Conservation (phyloP, 129 eudicot genomes). For the Cynara cardunculus region DNA sequence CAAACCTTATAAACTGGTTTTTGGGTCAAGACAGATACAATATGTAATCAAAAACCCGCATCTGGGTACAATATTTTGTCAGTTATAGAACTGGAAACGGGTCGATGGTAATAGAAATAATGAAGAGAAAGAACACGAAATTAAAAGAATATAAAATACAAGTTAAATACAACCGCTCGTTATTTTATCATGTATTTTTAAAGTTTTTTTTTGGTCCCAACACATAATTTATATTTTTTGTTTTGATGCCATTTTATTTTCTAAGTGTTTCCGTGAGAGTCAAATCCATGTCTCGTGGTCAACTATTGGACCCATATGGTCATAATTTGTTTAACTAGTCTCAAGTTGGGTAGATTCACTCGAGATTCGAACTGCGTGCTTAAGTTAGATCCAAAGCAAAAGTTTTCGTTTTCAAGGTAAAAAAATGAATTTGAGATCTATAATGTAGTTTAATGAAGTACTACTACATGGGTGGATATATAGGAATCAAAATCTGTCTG, state of each 20-base stretch:
- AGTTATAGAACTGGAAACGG: too few species aligned
- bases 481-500: too few species aligned
- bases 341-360: neutral
- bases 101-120: too few species aligned
- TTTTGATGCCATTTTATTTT: conserved; percentile 11
- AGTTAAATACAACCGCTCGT: neutral
- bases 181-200: neutral
- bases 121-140: neutral
- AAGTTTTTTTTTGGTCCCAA: conserved; percentile 16
- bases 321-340: neutral
- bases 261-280: neutral
- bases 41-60: neutral
- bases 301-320: conserved; percentile 21
- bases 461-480: too few species aligned
- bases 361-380: neutral
- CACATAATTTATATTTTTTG: neutral
- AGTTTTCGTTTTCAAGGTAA: neutral
- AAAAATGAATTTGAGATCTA: neutral
- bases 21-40: neutral
- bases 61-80: too few species aligned
- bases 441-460: too few species aligned
- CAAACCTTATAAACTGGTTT: too few species aligned
- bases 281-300: conserved; percentile 21
- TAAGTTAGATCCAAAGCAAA: conserved; percentile 1
- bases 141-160: neutral